Evolutionary conservation across 2,329 filamentous ascomycete species (phyloP).

Genomic region (Lachnum nothofagi): DNA sequence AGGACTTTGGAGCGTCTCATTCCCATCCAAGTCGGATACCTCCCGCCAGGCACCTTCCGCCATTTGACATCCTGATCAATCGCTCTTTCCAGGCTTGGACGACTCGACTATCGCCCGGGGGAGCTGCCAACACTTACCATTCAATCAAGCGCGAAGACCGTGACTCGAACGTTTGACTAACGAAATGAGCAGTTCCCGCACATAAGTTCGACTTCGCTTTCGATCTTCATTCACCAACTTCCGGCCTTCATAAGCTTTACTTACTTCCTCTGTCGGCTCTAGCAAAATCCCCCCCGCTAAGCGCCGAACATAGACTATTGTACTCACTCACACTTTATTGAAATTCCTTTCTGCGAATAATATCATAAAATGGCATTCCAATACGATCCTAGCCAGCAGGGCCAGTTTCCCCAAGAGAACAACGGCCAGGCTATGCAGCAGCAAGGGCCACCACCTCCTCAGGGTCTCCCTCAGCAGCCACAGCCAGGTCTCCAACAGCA

Average conservation of each 20-base stretch:
- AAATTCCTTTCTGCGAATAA: conserved; percentile 1
- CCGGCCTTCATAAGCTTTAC: conserved; percentile 7
- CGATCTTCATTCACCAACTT: conserved; percentile 8
- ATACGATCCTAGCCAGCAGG: conserved; percentile 58
- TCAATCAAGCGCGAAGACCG: not conserved
- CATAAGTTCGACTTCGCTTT: not conserved
- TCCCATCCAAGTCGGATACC: too few species aligned
- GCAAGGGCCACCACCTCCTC: conserved; percentile 42
- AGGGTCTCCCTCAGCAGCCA: conserved; percentile 37
- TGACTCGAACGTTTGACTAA: conserved; percentile 2
- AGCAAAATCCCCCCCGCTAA: not conserved
- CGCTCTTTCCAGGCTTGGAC: not conserved
- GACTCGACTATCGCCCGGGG: not conserved
- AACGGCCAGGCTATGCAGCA: conserved; percentile 34
- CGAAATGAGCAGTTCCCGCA: conserved; percentile 1
- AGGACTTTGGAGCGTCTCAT: too few species aligned
- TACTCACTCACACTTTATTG: conserved; percentile 1
- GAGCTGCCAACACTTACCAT: not conserved
- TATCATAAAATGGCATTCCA: conserved; percentile 57
- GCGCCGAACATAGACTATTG: not conserved
- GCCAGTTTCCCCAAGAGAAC: conserved; percentile 48
- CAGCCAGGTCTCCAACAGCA: conserved; percentile 19
- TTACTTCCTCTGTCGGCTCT: not conserved
- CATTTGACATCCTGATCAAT: too few species aligned
- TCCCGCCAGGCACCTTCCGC: too few species aligned